Conservation (phyloP, 495 filamentous ascomycete genomes). For the Monascus purpureus region DNA sequence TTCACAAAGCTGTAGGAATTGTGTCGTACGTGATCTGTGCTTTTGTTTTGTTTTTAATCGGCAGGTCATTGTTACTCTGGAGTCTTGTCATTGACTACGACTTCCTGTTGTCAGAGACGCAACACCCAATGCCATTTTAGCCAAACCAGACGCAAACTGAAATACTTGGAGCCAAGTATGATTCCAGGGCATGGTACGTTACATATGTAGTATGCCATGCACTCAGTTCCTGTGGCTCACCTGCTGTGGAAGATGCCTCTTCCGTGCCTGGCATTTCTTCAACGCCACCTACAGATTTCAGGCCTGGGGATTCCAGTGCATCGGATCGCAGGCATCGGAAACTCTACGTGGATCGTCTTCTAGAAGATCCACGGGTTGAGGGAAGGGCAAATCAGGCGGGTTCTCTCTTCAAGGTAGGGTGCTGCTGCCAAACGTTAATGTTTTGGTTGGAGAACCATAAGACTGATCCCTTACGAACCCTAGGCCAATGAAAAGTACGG, state of each 20-base stretch:
- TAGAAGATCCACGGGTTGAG: slow-evolving; percentile 6
- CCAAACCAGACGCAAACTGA: slow-evolving; percentile 7
- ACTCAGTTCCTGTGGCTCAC: too few relatives aligned
- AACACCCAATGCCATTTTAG: slow-evolving; percentile 13
- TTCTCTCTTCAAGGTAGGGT: slow-evolving; percentile 9
- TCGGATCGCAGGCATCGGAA: slow-evolving; percentile 1
- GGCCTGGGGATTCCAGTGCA: neutral
- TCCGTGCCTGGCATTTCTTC: neutral
- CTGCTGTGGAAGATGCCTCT: neutral
- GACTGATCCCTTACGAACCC: slow-evolving; percentile 1
- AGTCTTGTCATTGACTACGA: too few relatives aligned
- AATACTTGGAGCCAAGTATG: neutral
- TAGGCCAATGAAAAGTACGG: slow-evolving; percentile 2
- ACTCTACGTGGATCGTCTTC: slow-evolving; percentile 12
- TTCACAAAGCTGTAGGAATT: slow-evolving; percentile 11
- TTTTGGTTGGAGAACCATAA: too few relatives aligned
- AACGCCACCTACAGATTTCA: neutral
- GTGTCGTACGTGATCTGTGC: slow-evolving; percentile 7
- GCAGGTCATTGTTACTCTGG: too few relatives aligned
- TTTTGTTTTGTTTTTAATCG: neutral
- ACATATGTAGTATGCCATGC: too few relatives aligned
- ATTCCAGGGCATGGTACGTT: slow-evolving; percentile 6
- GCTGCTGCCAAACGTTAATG: too few relatives aligned
- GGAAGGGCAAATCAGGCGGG: slow-evolving; percentile 3
- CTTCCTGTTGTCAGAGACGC: slow-evolving; percentile 10